Base-by-base conservation (phyloP, 148 eudicot genomes). In the Agrostemma githago region DNA sequence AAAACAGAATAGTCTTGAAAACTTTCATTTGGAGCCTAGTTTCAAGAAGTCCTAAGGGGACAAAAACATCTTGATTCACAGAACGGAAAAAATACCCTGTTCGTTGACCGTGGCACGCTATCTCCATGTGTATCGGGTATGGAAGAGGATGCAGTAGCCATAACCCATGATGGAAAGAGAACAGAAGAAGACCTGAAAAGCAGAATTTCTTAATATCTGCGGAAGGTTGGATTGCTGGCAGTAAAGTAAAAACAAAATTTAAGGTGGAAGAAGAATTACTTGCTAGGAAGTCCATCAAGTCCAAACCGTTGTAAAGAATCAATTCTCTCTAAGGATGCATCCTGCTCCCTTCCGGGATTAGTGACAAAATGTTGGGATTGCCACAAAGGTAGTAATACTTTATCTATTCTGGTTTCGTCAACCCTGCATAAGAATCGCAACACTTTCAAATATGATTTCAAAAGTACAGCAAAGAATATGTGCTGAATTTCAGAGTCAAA, bases 141-240 rank as follows among this genome's bases (percentile, higher is more conserved):
- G 20, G 80, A 74, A 66, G 81, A 68, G 62, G 63, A 66, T 60
- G 79, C 67, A 65, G 80, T 17, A n/a, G 57, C 70, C 34, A 68
- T 77, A 71, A 77, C 44, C 84, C 82, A 81, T 72, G 86, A 57
- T 19, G 87, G 86, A 78, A 75, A 41, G 40, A 74, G 67, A 57
- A 44, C 56, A 46, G 75, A 72, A 40, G 84, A 71, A 6, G 76
- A 76, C 79, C 85, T 88, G 79, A 56, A 77, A 69, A 19, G 67
- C 16, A n/a, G 54, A 12, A 69, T 60, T 72, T 9, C 58, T 57
- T 82, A 69, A 48, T 83, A 68, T 39, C 21, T 12, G 72, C 72
- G 58, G 58, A 16, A 41, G 59, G 19, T 56, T 40, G 39, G 37
- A 44, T n/a, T 11, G 34, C 43, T 41, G 4, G 15, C 16, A 12